Evolutionary conservation across 805 yeast species (phyloP), one percentile per base, ranked within the genome.

Genomic region (Schwanniomyces polymorphus): DNA sequence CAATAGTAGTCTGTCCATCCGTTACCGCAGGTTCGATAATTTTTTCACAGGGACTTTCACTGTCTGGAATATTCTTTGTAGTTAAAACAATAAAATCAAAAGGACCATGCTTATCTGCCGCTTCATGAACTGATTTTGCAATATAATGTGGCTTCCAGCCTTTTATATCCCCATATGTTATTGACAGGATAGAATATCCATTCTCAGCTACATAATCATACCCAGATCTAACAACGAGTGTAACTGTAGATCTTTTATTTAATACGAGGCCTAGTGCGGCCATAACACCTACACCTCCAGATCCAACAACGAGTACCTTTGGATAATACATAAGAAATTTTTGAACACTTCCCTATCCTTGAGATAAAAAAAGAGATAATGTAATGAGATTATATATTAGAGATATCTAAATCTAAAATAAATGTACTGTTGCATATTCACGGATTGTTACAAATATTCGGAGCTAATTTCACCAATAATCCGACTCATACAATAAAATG

Each of bases 211-310:
- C 71, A 5, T 38, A 44, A n/a, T 65, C 66, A 47, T 60, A 61
- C 40, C 64, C 68, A 1, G 69, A 61, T 42, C 74, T 56, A 27
- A 69, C 53, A 12, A 70, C 64, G 0, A 68, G 65, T 14, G 72
- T 65, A 17, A 66, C 56, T 35, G 61, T 59, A n/a, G 60, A 58
- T 2, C 63, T 47, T 4, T 52, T 48, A 29, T 60, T 59, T 38
- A 60, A 59, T 46, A 56, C 55, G 29, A 70, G 55, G 1, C 63
- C 55, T 25, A 63, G 60, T 3, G 70, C 67, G 2, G 67, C 65
- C 25, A 67, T 59, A 7, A 60, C 49, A 7, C 75, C 74, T 6
- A 69, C 72, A 14, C 74, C 74, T 5, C 74, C 75, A 2, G 67
- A 56, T 4, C 75, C 74, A 23, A 69, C 53, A 27, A 59, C 48